Evolutionary conservation across 257 asterid genomes (phyloP).

Genomic region (Solanum pimpinellifolium): DNA sequence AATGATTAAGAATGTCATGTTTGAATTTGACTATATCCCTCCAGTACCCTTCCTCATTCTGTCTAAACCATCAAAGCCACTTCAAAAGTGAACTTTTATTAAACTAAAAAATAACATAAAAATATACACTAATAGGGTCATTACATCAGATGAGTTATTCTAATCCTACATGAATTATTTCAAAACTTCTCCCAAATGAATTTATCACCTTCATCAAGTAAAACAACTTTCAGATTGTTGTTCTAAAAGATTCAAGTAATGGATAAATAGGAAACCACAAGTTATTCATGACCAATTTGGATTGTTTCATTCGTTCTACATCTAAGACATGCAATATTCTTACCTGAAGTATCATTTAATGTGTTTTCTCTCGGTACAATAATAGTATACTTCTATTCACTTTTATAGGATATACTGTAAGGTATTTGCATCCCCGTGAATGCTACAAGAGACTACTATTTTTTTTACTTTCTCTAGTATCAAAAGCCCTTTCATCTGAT

Average conservation of each 20-base stretch:
- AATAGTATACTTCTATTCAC: slow-evolving; percentile 12
- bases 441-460: slow-evolving; percentile 26
- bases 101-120: no score
- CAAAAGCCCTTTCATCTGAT: slow-evolving; percentile 15
- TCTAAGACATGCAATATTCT: not conserved
- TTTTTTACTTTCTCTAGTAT: slow-evolving; percentile 12
- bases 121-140: no score
- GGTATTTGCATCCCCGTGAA: slow-evolving; percentile 26
- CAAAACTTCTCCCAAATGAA: not conserved
- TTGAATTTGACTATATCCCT: no score
- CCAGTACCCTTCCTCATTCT: not conserved
- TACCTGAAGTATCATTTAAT: slow-evolving; percentile 17
- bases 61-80: not conserved
- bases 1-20: no score
- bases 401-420: slow-evolving; percentile 6
- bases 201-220: slow-evolving; percentile 3
- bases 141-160: no score
- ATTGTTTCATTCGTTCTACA: not conserved
- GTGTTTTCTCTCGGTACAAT: slow-evolving; percentile 4
- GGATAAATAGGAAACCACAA: not conserved
- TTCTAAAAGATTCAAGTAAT: not conserved
- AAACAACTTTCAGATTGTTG: not conserved
- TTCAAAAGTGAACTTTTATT: no score
- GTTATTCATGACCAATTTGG: slow-evolving; percentile 7
- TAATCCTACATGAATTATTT: no score